Conservation (phyloP, 2,329 filamentous ascomycete species). For the Venturia carpophila region DNA sequence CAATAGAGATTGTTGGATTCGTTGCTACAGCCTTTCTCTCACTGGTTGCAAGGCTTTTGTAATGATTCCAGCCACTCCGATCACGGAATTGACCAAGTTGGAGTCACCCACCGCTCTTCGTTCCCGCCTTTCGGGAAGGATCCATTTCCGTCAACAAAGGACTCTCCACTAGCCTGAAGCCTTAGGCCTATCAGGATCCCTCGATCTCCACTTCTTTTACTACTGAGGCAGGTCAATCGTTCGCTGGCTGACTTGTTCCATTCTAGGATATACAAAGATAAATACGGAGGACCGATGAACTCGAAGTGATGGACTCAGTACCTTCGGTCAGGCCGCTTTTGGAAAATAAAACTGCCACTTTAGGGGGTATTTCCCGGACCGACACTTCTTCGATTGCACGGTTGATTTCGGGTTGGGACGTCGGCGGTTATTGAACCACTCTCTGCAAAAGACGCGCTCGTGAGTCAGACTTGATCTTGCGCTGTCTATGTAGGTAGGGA, state of each 20-base stretch:
- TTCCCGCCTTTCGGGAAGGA: slow-evolving; percentile 1
- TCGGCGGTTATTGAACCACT: not conserved
- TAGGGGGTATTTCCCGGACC: not conserved
- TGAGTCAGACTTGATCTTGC: not conserved
- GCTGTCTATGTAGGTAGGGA: not conserved
- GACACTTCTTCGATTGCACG: not conserved
- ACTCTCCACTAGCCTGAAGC: not conserved
- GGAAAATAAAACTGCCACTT: not conserved
- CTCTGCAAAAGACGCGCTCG: not conserved
- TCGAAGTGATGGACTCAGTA: not conserved
- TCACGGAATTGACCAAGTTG: slow-evolving; percentile 5
- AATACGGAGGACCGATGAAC: slow-evolving; percentile 49
- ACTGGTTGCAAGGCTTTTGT: not conserved
- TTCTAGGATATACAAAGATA: slow-evolving; percentile 94
- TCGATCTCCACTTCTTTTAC: not conserved
- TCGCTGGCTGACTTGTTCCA: not conserved
- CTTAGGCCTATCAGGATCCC: not conserved
- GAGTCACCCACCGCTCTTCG: slow-evolving; percentile 1
- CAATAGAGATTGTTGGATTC: not conserved
- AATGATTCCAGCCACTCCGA: not conserved
- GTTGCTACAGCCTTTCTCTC: not conserved
- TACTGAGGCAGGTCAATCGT: not conserved
- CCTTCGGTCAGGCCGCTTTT: not conserved
- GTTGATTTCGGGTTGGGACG: not conserved
- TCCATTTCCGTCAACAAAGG: not conserved